Evolutionary conservation across 2,329 filamentous ascomycete genomes (phyloP), one percentile per base, ranked within the genome.

Genomic region (Alternaria angustiovoidea): DNA sequence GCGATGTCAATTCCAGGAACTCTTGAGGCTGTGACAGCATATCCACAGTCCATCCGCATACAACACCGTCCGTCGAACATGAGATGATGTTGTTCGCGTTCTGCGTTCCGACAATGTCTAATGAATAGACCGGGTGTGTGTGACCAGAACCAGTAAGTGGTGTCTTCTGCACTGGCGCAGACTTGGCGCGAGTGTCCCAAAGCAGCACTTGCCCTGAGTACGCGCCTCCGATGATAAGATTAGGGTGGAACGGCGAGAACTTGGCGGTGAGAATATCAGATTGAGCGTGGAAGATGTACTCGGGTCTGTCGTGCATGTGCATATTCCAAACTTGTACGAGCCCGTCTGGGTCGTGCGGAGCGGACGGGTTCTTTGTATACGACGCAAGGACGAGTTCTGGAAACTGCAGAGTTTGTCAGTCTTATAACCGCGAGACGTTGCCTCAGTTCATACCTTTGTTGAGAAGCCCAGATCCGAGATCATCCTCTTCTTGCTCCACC

Each of bases 41-140:
- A 78, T 99, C 96, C 65, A 97, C 93, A 56, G 92, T 94, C 95
- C 95, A 99, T 48, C 94, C 92, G 78, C 95, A 99, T 42, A 98
- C 93, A 9, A 96, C 93, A 55, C 95, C 95, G 75, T 99, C 95
- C 0, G 95, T 99, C 1, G 93, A 97, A 77, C 93, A 94, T 34
- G 94, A 97, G 70, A 99, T 91, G 76, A 99, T 97, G 79, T 98
- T 99, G 82, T 97, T 97, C 60, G 95, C 95, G 77, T 99, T 99
- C 75, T 98, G 95, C 0, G 96, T 99, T 65, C 95, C 95, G 51
- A 99, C 93, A 56, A 99, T 96, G 64, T 95, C 92, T 58, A 99
- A 88, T 39, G 91, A 93, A 82, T 99, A 99, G 65, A 99, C 91
- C 0, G 95, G 95, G 75, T 99, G 95, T 7, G 95, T 96, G 78